phyloP scores from a whole-genome alignment of 345 rosid species.

The Viola odorata region DNA sequence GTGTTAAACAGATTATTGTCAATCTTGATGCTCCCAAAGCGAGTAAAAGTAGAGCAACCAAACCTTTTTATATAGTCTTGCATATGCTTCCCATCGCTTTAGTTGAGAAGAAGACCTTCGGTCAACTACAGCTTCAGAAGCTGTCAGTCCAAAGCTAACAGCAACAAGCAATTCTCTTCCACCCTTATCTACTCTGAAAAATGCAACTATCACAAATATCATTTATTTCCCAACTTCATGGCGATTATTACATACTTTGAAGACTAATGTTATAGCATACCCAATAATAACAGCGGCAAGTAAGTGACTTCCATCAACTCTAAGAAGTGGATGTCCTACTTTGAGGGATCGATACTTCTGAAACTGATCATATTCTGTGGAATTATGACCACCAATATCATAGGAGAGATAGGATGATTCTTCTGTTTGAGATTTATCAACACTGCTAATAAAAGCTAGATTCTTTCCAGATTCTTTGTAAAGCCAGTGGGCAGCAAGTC shows the following conservation, averaged over 20 bases:
- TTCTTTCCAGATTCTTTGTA: slow-evolving; percentile 58
- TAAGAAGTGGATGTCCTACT: slow-evolving; percentile 67
- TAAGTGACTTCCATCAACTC: slow-evolving; percentile 65
- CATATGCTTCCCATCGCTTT: slow-evolving; percentile 71
- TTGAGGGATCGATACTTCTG: slow-evolving; percentile 50
- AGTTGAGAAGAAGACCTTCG: slow-evolving; percentile 57
- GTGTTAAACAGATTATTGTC: no score
- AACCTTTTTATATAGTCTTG: slow-evolving; percentile 63
- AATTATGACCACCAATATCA: slow-evolving; percentile 30
- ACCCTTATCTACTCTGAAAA: slow-evolving; percentile 53
- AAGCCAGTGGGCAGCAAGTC: slow-evolving; percentile 87
- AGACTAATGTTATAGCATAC: slow-evolving; percentile 19
- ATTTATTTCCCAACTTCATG: background rate
- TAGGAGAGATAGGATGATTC: slow-evolving; percentile 33
- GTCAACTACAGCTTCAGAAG: slow-evolving; percentile 69
- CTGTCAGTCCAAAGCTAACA: slow-evolving; percentile 64
- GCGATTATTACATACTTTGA: background rate
- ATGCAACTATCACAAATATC: slow-evolving; percentile 7
- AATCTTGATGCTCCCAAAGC: no score
- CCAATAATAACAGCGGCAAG: slow-evolving; percentile 65
- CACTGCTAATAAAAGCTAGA: slow-evolving; percentile 28
- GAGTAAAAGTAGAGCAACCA: slow-evolving; percentile 7
- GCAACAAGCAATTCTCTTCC: slow-evolving; percentile 68
- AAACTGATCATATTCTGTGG: slow-evolving; percentile 31
- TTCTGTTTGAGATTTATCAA: slow-evolving; percentile 43